Evolutionary conservation across 129 eudicot genomes (phyloP).

Genomic region (Pulicaria dysenterica): DNA sequence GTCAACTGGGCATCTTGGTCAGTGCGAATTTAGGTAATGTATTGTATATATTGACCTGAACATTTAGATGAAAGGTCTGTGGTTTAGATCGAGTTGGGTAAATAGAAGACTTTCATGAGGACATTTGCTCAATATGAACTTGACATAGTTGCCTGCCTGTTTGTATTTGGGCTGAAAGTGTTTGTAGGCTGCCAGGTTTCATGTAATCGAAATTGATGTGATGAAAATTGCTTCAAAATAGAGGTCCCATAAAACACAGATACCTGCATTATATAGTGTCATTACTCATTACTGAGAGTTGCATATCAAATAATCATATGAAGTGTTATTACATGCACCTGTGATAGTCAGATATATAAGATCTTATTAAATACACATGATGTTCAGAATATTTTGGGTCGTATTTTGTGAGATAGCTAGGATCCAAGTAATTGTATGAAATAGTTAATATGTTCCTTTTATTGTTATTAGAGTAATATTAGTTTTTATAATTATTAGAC

Average conservation of each 20-base stretch:
- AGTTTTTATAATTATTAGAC: too few relatives aligned
- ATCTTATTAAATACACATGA: too few relatives aligned
- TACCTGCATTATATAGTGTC: neutral
- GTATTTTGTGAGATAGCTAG: too few relatives aligned
- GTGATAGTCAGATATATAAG: too few relatives aligned
- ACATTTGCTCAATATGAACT: neutral
- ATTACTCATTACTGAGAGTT: neutral
- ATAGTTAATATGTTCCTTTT: too few relatives aligned
- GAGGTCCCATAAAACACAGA: neutral
- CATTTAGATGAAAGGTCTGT: neutral
- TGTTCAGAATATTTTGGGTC: too few relatives aligned
- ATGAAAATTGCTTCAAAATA: constrained; percentile 4
- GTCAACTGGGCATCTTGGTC: neutral
- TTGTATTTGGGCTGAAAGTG: neutral
- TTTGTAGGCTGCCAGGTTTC: neutral
- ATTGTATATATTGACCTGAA: neutral
- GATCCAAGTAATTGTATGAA: too few relatives aligned
- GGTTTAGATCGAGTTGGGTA: neutral
- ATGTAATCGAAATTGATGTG: constrained; percentile 4
- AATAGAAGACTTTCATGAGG: neutral
- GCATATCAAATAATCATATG: neutral
- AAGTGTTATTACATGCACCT: too few relatives aligned
- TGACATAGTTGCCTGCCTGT: neutral
- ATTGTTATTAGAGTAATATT: too few relatives aligned
- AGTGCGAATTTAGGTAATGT: neutral